Evolutionary conservation across 495 filamentous ascomycete species (phyloP).

Genomic region (Aspergillus ellipticus): DNA sequence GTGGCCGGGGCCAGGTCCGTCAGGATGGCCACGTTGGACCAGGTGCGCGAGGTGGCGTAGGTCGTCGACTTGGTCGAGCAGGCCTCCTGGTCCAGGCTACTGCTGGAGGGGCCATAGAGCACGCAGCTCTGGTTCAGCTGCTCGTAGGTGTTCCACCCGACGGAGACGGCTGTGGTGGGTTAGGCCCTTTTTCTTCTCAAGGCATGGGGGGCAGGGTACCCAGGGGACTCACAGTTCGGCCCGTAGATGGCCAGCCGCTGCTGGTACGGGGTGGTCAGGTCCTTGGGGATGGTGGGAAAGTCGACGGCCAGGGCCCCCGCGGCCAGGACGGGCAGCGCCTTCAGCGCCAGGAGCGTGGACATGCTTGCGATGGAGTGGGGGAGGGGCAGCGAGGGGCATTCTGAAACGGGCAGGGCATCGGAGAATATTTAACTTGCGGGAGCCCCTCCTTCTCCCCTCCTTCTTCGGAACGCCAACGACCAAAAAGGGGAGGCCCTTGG

Average conservation of each 20-base stretch:
- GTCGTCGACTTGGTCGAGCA: constrained; percentile 42
- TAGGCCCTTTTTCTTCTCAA: not conserved
- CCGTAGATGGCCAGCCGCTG: constrained; percentile 56
- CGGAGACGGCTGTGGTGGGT: constrained; percentile 42
- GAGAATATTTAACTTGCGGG: not conserved
- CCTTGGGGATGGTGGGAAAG: constrained; percentile 49
- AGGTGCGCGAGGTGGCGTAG: constrained; percentile 48
- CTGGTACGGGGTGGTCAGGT: constrained; percentile 55
- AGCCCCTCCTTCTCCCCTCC: not conserved
- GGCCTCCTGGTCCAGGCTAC: constrained; percentile 21
- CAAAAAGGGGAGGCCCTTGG: not conserved
- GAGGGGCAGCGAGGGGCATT: not conserved
- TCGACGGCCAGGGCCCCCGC: constrained; percentile 39
- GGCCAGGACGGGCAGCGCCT: constrained; percentile 39
- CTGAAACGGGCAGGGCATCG: not conserved
- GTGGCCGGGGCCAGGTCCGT: constrained; percentile 42
- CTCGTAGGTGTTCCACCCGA: constrained; percentile 54
- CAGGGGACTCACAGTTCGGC: constrained; percentile 41
- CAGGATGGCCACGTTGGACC: constrained; percentile 46
- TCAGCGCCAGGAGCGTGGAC: constrained; percentile 1
- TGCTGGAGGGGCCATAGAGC: constrained; percentile 35
- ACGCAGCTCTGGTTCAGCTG: constrained; percentile 39
- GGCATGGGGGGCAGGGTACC: too few relatives aligned
- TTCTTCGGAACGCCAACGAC: not conserved
- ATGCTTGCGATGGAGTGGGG: not conserved